phyloP scores from a whole-genome alignment of 108 stramenopile species.

The Discostella pseudostelligera region DNA sequence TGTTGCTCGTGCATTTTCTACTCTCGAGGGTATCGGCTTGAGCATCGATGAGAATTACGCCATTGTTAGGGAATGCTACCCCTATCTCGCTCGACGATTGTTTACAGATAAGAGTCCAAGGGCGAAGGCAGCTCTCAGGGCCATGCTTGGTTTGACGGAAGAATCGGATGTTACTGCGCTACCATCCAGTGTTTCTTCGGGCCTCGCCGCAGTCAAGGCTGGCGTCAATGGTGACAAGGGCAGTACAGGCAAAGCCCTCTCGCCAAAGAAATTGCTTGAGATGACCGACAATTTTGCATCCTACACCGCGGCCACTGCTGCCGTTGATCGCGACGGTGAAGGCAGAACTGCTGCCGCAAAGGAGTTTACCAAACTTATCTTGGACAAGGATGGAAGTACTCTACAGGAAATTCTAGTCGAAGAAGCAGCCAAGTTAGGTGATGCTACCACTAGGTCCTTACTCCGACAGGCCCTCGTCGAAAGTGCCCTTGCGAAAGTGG shows the following conservation, averaged over 20 bases:
- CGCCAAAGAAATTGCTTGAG: conserved; percentile 72
- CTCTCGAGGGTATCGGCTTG: conserved; percentile 86
- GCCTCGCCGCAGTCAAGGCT: conserved; percentile 49
- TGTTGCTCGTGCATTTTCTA: conserved; percentile 80
- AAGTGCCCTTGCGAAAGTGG: conserved; percentile 56
- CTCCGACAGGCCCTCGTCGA: conserved; percentile 61
- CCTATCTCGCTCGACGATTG: conserved; percentile 76
- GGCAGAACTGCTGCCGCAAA: conserved; percentile 60
- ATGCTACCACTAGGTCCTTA: conserved; percentile 59
- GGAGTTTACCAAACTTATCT: conserved; percentile 68
- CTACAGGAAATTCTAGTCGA: conserved; percentile 76
- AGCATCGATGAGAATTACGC: conserved; percentile 83
- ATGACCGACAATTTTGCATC: conserved; percentile 83
- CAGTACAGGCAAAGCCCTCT: conserved; percentile 27
- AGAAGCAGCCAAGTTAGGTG: conserved; percentile 70
- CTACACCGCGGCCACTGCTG: conserved; percentile 76
- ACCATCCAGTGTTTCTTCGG: conserved; percentile 15
- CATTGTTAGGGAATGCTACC: conserved; percentile 88
- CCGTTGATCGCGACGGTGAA: conserved; percentile 65
- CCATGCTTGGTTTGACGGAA: conserved; percentile 75
- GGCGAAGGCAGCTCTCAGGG: conserved; percentile 72
- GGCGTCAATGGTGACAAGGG: conserved; percentile 25
- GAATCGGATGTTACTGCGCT: conserved; percentile 19
- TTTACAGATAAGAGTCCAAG: conserved; percentile 86
- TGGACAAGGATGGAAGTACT: conserved; percentile 67